Percentiles rank a stretch among this genome's conserved stretches.
Conservation (phyloP, 225 moss, liverwort and hornwort species). For the Pseudoscleropodium purum region DNA sequence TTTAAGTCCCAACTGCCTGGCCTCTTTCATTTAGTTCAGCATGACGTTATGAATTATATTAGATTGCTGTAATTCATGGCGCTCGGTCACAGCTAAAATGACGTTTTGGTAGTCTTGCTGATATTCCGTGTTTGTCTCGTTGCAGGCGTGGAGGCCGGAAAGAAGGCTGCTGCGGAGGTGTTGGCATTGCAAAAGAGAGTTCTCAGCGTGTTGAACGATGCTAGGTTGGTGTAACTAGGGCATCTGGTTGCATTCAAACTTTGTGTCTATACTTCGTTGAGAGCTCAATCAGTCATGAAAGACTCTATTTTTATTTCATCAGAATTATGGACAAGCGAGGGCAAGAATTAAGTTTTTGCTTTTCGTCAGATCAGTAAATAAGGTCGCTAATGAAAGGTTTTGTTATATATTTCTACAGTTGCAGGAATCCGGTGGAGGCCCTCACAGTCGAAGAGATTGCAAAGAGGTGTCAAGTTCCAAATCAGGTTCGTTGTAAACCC, state of each 20-base stretch:
- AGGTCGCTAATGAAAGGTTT: background rate
- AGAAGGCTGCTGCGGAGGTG: slow-evolving; percentile 81
- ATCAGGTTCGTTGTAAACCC: slow-evolving; percentile 39
- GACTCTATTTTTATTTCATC: background rate
- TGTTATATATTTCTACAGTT: slow-evolving; percentile 31
- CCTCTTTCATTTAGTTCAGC: background rate
- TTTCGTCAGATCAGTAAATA: background rate
- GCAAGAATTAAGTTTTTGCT: background rate
- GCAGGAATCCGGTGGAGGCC: slow-evolving; percentile 73
- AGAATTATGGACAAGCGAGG: background rate
- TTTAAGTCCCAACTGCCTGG: background rate
- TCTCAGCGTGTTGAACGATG: slow-evolving; percentile 60
- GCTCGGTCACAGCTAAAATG: background rate
- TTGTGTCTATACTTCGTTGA: background rate
- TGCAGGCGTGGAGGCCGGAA: slow-evolving; percentile 80
- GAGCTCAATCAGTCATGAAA: background rate
- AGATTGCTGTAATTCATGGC: background rate
- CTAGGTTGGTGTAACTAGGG: slow-evolving; percentile 35
- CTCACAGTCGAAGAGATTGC: slow-evolving; percentile 77
- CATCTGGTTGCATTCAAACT: background rate
- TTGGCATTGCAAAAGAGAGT: slow-evolving; percentile 81
- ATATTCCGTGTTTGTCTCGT: background rate
- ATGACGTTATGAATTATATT: background rate
- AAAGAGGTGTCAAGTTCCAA: slow-evolving; percentile 45
- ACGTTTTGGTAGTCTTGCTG: background rate